A percentile compares a stretch with the other conserved stretches of the same genome.
These are phyloP conservation scores for Micromonas commoda DNA, from an alignment of 139 green algal species.

Conservation along the genomic window DNA sequence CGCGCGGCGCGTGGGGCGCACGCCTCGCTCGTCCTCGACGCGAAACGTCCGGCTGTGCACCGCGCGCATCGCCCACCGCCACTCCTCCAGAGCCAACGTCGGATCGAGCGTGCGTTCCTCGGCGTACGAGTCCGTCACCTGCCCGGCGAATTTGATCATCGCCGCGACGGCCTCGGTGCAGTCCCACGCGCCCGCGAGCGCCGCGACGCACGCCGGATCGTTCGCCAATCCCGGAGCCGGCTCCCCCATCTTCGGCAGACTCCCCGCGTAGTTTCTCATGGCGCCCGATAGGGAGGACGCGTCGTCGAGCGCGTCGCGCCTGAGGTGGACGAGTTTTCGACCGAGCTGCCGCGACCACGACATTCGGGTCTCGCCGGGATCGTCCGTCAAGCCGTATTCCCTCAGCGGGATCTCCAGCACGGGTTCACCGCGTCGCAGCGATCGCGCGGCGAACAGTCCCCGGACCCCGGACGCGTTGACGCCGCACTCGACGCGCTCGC, in stretches of 20 bases:
- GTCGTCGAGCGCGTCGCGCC: background rate
- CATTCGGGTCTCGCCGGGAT: background rate
- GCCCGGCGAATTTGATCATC: background rate
- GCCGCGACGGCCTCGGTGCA: background rate
- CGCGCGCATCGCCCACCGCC: background rate
- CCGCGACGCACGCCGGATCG: background rate
- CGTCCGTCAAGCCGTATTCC: background rate
- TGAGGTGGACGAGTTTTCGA: background rate
- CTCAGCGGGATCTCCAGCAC: constrained; percentile 3
- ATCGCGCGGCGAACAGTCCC: background rate
- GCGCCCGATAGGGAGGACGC: background rate
- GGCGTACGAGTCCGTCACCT: background rate
- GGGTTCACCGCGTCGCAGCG: background rate
- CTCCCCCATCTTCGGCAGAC: background rate
- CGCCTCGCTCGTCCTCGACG: background rate
- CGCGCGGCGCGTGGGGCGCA: background rate
- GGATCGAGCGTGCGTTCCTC: background rate
- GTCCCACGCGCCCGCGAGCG: background rate
- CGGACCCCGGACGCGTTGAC: background rate
- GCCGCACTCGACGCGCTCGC: background rate
- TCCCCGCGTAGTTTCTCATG: background rate
- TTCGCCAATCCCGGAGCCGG: background rate
- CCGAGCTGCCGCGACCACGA: constrained; percentile 1
- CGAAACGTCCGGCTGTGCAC: constrained; percentile 13
- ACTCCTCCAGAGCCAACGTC: background rate